Base-by-base conservation (phyloP, 805 yeast species). In the Lipomyces starkeyi region DNA sequence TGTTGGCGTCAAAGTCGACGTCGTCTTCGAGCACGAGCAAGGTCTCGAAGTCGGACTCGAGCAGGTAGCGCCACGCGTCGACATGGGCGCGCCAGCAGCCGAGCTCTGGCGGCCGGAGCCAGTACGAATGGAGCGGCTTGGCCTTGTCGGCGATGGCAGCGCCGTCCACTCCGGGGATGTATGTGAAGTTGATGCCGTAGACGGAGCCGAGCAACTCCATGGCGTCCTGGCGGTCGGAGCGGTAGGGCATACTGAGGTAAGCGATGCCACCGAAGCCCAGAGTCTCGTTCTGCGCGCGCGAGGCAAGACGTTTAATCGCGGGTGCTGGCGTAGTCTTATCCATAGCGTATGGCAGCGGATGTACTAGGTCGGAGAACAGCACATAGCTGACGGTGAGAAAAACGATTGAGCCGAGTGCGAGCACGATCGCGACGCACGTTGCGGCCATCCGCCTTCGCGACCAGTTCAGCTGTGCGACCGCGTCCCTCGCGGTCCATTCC, bases 61-160 rank as follows among this genome's bases (percentile, higher is more conserved):
- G 64, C 58, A 66, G 37, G 29, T 63, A 59, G 29, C 66, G 49
- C 67, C 67, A 63, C 7, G 64, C 69, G 59, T 66, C 60, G 34
- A 64, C 67, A 32, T 66, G 69, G 13, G 67, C 69, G 7, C 69
- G 40, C 69, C 69, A 66, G 62, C 67, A 66, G 5, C 69, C 69
- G n/a, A 66, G 43, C 35, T 61, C 64, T 20, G 63, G 61, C 27
- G 66, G 52, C 22, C 64, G n/a, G 43, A 66, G 27, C 25, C 40
- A 32, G 29, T 57, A 59, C 8, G 43, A 35, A 6, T 60, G 56
- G 14, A 61, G 65, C 22, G 69, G 69, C 64, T 47, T 47, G 22
- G 69, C 66, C 32, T 66, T 66, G 4, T 22, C 40, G 29, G 17
- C 55, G 11, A 66, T 59, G 8, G 47, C 22, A 13, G 49, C 55